These are phyloP conservation scores for Wickerhamomyces sydowiorum DNA, from an alignment of 805 yeast species.

Conservation along the genomic window DNA sequence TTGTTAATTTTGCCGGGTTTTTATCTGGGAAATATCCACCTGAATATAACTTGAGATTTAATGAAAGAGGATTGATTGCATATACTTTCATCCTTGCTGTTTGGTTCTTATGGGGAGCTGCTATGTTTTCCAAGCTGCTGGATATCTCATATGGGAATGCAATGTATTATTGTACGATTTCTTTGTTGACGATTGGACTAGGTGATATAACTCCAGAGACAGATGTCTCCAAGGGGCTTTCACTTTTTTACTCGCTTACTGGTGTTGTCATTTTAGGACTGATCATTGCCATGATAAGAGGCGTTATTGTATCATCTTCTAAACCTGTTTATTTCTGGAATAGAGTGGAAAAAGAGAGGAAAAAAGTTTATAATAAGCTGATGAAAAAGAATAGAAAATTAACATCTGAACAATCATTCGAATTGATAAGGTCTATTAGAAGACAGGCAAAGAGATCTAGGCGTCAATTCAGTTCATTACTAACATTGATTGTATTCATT, in stretches of 20 bases:
- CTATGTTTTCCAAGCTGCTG: constrained; percentile 42
- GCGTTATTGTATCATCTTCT: constrained; percentile 54
- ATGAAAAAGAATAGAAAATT: constrained; percentile 16
- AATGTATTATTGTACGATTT: constrained; percentile 65
- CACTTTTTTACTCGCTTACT: constrained; percentile 55
- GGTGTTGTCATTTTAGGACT: constrained; percentile 76
- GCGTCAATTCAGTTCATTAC: constrained; percentile 30
- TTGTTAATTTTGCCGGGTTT: constrained; percentile 60
- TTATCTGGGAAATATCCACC: constrained; percentile 57
- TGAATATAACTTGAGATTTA: constrained; percentile 54
- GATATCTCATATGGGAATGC: constrained; percentile 56
- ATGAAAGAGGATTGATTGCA: constrained; percentile 70
- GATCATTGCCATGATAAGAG: constrained; percentile 62
- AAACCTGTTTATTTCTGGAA: constrained; percentile 65
- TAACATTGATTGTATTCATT: constrained; percentile 40
- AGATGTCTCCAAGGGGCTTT: constrained; percentile 49
- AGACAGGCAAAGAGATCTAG: constrained; percentile 34
- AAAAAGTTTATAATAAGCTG: constrained; percentile 21
- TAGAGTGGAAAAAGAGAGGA: constrained; percentile 48
- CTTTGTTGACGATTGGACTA: constrained; percentile 73
- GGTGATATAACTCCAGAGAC: constrained; percentile 64
- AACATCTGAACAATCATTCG: constrained; percentile 44
- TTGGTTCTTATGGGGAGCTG: constrained; percentile 74
- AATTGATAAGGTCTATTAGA: constrained; percentile 48
- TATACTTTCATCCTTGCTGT: constrained; percentile 58